Evolutionary conservation across 2,329 filamentous ascomycete genomes (phyloP).

Genomic region (Calonectria multiphialidica): DNA sequence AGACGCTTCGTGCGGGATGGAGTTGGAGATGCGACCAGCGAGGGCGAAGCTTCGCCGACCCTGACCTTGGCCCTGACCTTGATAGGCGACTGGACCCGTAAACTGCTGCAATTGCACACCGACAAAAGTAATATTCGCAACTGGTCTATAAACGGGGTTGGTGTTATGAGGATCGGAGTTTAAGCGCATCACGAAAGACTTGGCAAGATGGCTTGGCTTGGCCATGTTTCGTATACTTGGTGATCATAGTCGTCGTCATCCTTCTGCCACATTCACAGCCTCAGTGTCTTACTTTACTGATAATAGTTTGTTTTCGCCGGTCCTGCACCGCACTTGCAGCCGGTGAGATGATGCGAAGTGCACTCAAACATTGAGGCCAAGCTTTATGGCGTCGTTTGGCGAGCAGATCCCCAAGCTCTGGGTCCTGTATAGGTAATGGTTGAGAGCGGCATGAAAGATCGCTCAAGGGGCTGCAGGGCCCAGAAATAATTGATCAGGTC

Average conservation of each 20-base stretch:
- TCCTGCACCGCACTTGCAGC: constrained; percentile 18
- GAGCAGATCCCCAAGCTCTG: background rate
- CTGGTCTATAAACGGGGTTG: background rate
- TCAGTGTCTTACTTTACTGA: constrained; percentile 21
- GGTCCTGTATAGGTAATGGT: constrained; percentile 2
- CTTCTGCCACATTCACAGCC: constrained; percentile 27
- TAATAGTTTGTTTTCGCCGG: background rate
- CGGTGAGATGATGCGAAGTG: constrained; percentile 1
- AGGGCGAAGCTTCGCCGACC: background rate
- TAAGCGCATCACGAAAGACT: constrained; percentile 20
- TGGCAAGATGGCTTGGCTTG: constrained; percentile 27
- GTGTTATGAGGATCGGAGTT: constrained; percentile 24
- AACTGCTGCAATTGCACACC: constrained; percentile 9
- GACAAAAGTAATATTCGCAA: background rate
- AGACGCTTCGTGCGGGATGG: constrained; percentile 30
- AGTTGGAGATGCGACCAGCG: background rate
- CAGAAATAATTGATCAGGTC: background rate
- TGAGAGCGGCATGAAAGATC: constrained; percentile 15
- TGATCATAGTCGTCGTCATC: constrained; percentile 29
- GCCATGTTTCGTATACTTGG: constrained; percentile 20
- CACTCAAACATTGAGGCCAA: constrained; percentile 4
- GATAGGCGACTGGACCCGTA: background rate
- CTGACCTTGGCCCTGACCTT: constrained; percentile 6
- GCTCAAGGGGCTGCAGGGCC: constrained; percentile 14
- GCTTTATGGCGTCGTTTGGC: constrained; percentile 13